Evolutionary conservation across 441 rosid species (phyloP).

Genomic region (Corymbia citriodora): DNA sequence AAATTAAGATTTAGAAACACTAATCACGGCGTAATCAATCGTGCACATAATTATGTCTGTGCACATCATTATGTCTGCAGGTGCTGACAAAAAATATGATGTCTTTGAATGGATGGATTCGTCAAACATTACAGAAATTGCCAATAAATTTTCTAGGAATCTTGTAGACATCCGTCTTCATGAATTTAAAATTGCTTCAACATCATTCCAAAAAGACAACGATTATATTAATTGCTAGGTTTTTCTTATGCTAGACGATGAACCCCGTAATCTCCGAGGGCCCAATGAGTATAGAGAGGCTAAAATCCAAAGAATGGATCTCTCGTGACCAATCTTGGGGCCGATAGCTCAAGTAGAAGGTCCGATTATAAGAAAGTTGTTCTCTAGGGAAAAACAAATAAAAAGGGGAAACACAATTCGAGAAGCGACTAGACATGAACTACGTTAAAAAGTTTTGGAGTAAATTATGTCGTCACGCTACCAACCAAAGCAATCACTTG

Average conservation of each 20-base stretch:
- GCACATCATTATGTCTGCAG: background rate
- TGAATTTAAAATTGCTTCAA: background rate
- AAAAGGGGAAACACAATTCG: background rate
- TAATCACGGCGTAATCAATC: background rate
- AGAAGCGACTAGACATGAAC: background rate
- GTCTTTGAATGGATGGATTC: background rate
- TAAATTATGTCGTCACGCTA: background rate
- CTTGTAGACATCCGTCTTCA: rapidly evolving
- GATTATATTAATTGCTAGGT: background rate
- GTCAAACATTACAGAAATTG: background rate
- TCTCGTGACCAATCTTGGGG: too few relatives aligned
- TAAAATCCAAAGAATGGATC: too few relatives aligned
- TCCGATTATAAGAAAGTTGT: rapidly evolving
- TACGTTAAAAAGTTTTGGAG: rapidly evolving
- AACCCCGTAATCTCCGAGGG: too few relatives aligned
- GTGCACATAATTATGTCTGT: rapidly evolving
- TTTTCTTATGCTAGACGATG: too few relatives aligned
- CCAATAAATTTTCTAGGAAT: background rate
- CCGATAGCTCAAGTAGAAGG: background rate
- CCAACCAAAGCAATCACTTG: background rate
- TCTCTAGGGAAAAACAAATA: background rate
- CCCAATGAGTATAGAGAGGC: background rate
- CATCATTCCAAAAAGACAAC: background rate
- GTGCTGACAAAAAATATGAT: background rate
- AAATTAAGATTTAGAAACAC: background rate